Percentiles rank a stretch among this genome's conserved stretches.
These are phyloP conservation scores for Plantago coronopus DNA, from an alignment of 305 asterid genomes.

Conservation along the genomic window DNA sequence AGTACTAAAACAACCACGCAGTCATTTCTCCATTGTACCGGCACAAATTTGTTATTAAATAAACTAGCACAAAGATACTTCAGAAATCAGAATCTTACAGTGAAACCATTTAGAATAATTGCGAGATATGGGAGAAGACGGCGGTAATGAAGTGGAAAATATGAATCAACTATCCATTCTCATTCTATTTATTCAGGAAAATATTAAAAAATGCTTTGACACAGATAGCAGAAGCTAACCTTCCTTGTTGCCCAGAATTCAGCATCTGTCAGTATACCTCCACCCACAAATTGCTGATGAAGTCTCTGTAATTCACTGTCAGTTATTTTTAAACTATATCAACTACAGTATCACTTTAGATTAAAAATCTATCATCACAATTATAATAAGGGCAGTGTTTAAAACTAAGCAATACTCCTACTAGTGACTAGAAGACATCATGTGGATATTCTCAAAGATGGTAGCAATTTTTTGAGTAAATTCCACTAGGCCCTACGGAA, in stretches of 20 bases:
- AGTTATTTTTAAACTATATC: constrained; percentile 40
- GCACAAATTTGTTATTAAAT: constrained; percentile 10
- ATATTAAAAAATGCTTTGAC: neutral
- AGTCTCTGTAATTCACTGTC: constrained; percentile 90
- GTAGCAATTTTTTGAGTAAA: too few relatives aligned
- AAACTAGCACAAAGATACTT: constrained; percentile 8
- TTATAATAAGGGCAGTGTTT: neutral
- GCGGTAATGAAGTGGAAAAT: neutral
- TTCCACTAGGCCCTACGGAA: too few relatives aligned
- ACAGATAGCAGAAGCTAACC: constrained; percentile 51
- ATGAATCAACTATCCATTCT: neutral
- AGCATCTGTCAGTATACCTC: constrained; percentile 76
- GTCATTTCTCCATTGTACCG: constrained; percentile 1
- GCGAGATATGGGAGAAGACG: constrained; percentile 2
- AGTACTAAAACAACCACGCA: constrained; percentile 18
- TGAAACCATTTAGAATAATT: constrained; percentile 5
- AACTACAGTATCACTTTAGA: constrained; percentile 10
- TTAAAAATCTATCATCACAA: neutral
- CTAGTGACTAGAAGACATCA: too few relatives aligned
- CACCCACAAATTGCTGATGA: constrained; percentile 85
- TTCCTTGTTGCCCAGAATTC: constrained; percentile 98
- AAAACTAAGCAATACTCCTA: too few relatives aligned
- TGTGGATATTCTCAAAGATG: too few relatives aligned
- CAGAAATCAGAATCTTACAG: constrained; percentile 21
- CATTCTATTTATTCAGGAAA: neutral